phyloP scores from a whole-genome alignment of 495 filamentous ascomycete genomes.

The Patellaria atrata region DNA sequence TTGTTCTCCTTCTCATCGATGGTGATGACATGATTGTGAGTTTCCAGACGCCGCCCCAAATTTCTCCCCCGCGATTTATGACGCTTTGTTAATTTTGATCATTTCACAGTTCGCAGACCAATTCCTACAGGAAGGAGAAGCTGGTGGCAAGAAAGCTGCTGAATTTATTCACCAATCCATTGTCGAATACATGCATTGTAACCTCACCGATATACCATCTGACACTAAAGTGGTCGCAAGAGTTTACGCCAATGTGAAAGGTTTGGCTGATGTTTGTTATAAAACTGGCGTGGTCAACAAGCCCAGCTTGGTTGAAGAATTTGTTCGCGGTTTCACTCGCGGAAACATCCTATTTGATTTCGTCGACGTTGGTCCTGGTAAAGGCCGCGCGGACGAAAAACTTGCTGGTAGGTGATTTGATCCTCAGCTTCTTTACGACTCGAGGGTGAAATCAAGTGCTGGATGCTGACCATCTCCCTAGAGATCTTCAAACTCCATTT shows the following conservation, averaged over 20 bases:
- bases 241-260: conserved; percentile 54
- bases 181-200: conserved; percentile 32
- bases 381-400: conserved; percentile 59
- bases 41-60: conserved; percentile 1
- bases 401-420: conserved; percentile 45
- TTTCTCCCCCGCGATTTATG: conserved; percentile 2
- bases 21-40: conserved; percentile 60
- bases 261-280: conserved; percentile 45
- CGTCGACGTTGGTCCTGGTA: conserved; percentile 55
- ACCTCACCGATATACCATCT: conserved; percentile 32
- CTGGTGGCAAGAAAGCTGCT: conserved; percentile 60
- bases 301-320: conserved; percentile 43
- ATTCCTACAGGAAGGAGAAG: conserved; percentile 45
- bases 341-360: conserved; percentile 57
- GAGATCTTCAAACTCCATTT: conserved; percentile 55
- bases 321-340: conserved; percentile 64
- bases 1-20: conserved; percentile 62
- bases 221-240: conserved; percentile 50
- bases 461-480: conserved; percentile 28
- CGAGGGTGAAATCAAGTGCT: conserved; percentile 1
- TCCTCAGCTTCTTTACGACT: conserved; percentile 4
- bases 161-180: conserved; percentile 43
- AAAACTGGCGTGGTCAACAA: conserved; percentile 41
- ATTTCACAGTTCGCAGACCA: conserved; percentile 49
- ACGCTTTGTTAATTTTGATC: conserved; percentile 5